Evolutionary conservation across 768 basidiomycete genomes (phyloP).

Genomic region (Butyriboletus loyo): DNA sequence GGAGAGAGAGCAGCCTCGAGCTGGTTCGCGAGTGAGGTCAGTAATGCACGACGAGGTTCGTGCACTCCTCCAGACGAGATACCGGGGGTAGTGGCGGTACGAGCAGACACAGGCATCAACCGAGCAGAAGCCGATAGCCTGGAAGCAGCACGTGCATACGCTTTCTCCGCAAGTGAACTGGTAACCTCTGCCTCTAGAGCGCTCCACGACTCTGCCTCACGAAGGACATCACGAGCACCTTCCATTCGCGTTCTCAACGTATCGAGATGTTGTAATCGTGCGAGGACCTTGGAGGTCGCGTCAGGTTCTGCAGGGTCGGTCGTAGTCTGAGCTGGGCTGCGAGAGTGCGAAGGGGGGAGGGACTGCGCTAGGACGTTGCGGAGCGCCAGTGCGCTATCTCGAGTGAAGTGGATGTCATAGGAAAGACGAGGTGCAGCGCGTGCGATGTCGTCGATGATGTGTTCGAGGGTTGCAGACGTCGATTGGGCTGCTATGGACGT

Average conservation of each 20-base stretch:
- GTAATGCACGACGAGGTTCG: slow-evolving; percentile 77
- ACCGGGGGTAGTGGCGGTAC: slow-evolving; percentile 61
- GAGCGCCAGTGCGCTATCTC: slow-evolving; percentile 81
- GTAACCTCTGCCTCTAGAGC: slow-evolving; percentile 92
- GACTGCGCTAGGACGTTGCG: slow-evolving; percentile 60
- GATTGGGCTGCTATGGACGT: slow-evolving; percentile 88
- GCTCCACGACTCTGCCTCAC: slow-evolving; percentile 96
- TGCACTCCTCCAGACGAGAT: slow-evolving; percentile 38
- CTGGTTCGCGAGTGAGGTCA: slow-evolving; percentile 94
- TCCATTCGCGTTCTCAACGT: slow-evolving; percentile 85
- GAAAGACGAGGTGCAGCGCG: slow-evolving; percentile 86
- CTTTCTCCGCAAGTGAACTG: slow-evolving; percentile 71
- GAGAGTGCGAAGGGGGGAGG: slow-evolving; percentile 33
- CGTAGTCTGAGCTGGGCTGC: background rate
- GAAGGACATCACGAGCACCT: slow-evolving; percentile 80
- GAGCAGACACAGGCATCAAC: slow-evolving; percentile 90
- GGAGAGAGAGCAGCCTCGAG: slow-evolving; percentile 90
- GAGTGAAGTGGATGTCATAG: slow-evolving; percentile 97
- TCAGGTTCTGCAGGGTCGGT: slow-evolving; percentile 19
- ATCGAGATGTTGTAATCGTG: slow-evolving; percentile 78
- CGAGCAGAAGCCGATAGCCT: slow-evolving; percentile 85
- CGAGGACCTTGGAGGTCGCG: slow-evolving; percentile 64
- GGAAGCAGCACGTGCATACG: slow-evolving; percentile 88
- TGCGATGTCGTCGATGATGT: slow-evolving; percentile 89
- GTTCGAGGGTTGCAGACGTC: slow-evolving; percentile 82